A percentile compares a stretch with the other conserved stretches of the same genome.
These are phyloP conservation scores for Mortierella sp. DNA, from an alignment of 371 early-diverging fungal genomes.

Conservation along the genomic window DNA sequence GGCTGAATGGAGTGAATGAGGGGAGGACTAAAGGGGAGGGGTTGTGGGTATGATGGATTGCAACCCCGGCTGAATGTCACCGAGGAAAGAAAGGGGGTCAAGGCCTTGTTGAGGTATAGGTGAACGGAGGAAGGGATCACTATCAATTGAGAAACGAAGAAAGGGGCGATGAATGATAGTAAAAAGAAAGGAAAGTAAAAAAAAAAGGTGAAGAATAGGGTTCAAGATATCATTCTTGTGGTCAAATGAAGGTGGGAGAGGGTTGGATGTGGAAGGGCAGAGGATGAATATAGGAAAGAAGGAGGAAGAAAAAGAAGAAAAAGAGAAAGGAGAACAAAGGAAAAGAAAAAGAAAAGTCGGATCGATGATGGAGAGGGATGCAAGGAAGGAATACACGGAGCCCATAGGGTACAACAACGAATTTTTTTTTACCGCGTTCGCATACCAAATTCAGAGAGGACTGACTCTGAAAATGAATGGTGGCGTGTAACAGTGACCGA, in stretches of 20 bases:
- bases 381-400: not conserved
- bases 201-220: not conserved
- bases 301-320: not conserved
- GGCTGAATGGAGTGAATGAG: not conserved
- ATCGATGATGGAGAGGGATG: not conserved
- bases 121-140: not conserved
- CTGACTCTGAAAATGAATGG: not conserved
- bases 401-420: not conserved
- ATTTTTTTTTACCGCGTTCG: not conserved
- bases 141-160: not conserved
- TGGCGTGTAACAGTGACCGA: not conserved
- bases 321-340: not conserved
- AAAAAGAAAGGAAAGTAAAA: not conserved
- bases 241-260: not conserved
- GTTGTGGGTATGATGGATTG: not conserved
- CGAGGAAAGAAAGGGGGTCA: not conserved
- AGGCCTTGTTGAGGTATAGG: not conserved
- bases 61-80: not conserved
- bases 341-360: not conserved
- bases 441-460: not conserved
- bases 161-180: not conserved
- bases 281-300: not conserved
- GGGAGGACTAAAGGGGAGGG: not conserved
- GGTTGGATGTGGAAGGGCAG: not conserved
- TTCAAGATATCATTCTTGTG: slow-evolving; percentile 4